Base-by-base conservation (phyloP, 78 protist genomes). In the Ministeria vibrans region DNA sequence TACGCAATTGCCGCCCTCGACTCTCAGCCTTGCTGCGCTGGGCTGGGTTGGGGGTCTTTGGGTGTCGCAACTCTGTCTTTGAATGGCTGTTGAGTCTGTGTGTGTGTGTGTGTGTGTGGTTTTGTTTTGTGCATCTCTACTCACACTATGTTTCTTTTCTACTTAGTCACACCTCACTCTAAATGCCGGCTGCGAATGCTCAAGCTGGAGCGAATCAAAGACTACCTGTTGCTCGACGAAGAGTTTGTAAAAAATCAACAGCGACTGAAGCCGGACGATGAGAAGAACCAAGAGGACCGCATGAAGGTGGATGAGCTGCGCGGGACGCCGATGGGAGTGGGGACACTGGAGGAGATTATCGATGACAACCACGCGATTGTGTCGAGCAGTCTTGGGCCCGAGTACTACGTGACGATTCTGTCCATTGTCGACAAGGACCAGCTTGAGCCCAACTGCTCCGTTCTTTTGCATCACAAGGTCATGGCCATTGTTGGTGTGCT, bases 311-410 rank as follows among this genome's bases (percentile, higher is more conserved):
- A 98, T 22, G 99, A 96, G 41, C 77, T 98, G 28, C 86, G 99
- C 20, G 99, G 99, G n/a, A 77, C 97, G 38, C 99, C 99, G 38
- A 77, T 95, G 81, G 92, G 92, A 18, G 98, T 99, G 18, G 99
- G 99, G 25, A 82, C 82, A 7, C 90, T 99, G 7, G 99, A 99
- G 80, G 99, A 99, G 86, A 94, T 97, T 63, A 92, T 99, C 34
- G 99, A 98, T 79, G 99, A 98, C 70, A 87, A 93, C 66, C 99
- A 98, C 84, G 98, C 97, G 9, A 96, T 98, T 75, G 96, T 96
- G 22, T 74, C 89, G 1, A 42, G 80, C n/a, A 66, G 91, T 0
- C 87, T 90, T 9, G 99, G 99, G 25, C 96, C 99, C 55, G 99
- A 97, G 77, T 94, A 90, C 86, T 98, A 98, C 78, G 99, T 97